phyloP scores from a whole-genome alignment of 1,139 yeast genomes.

The Wickerhamomyces sp. region DNA sequence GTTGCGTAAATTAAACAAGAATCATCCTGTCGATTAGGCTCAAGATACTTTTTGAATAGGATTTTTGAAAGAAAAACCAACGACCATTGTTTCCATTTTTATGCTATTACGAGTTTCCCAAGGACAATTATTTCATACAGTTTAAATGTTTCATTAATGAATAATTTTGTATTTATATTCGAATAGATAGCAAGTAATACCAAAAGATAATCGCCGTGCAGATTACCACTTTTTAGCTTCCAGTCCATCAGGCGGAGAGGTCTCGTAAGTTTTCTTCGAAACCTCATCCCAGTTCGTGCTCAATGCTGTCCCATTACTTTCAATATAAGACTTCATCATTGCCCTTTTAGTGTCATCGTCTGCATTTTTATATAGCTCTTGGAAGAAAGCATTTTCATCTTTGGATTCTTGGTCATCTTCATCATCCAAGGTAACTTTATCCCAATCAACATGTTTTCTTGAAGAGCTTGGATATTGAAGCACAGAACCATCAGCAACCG shows the following conservation, averaged over 20 bases:
- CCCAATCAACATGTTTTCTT: slow-evolving; percentile 65
- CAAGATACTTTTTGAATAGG: slow-evolving; percentile 15
- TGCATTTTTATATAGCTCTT: slow-evolving; percentile 67
- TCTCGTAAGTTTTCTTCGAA: slow-evolving; percentile 56
- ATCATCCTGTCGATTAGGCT: slow-evolving; percentile 8
- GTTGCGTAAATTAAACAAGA: slow-evolving; percentile 19
- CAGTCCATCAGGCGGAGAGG: slow-evolving; percentile 76
- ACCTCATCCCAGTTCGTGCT: slow-evolving; percentile 97
- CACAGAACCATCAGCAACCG: slow-evolving; percentile 6
- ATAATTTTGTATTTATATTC: too few relatives aligned
- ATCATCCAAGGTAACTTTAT: slow-evolving; percentile 52
- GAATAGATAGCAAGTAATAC: too few relatives aligned
- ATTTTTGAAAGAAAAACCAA: too few relatives aligned
- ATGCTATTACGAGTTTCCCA: not conserved
- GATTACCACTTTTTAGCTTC: slow-evolving; percentile 37
- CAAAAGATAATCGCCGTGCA: too few relatives aligned
- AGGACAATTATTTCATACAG: not conserved
- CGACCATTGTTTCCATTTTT: too few relatives aligned
- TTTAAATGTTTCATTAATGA: not conserved
- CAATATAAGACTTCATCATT: slow-evolving; percentile 95
- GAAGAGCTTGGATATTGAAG: slow-evolving; percentile 62
- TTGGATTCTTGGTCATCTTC: slow-evolving; percentile 35
- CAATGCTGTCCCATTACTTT: slow-evolving; percentile 89
- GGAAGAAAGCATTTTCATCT: slow-evolving; percentile 70
- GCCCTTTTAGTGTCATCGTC: slow-evolving; percentile 90